Base-by-base conservation (phyloP, 1,139 yeast species). In the Geotrichum europaeum region DNA sequence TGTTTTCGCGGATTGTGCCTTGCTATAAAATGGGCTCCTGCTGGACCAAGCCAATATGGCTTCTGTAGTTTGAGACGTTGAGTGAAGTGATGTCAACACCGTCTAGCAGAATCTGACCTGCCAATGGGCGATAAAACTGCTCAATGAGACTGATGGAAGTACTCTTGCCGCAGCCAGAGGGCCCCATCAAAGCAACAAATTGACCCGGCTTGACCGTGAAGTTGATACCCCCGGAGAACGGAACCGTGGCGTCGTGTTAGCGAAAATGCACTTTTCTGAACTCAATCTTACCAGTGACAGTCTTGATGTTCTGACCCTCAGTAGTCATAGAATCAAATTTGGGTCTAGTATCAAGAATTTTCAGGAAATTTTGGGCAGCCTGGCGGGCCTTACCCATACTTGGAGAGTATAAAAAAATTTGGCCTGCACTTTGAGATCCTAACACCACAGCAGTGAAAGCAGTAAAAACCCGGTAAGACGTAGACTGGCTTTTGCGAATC, bases 101-200 rank as follows among this genome's bases (percentile, higher is more conserved):
- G 69, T 91, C 96, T 25, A 92, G 79, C 32, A 79, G 66, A 18
- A 92, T 84, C 54, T 73, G 68, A 7, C 99, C 98, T 0, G 76
- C 68, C 2, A 78, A 69, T 1, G 96, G 95, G 65, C 88, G 85
- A 72, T 92, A 92, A 72, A 89, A 91, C 61, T 96, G 77, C 66
- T 91, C 81, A 60, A 90, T 75, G 59, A 92, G 76, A 32, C 92
- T 87, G n/a, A 96, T 87, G 45, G 95, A 86, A 0, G 97, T 92
- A 1, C 96, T 88, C 74, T 92, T 92, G 49, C 98, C 98, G 68
- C 96, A 84, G 4, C 98, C 98, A 3, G 96, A 89, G 1, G 97
- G 95, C 0, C 98, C 99, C 2, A 92, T 98, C 64, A 92, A 81
- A 67, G 98, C 96, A 43, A 90, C 89, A 69, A 89, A 89, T 63